Base-by-base conservation (phyloP, 345 rosid genomes). In the Salix purpurea region DNA sequence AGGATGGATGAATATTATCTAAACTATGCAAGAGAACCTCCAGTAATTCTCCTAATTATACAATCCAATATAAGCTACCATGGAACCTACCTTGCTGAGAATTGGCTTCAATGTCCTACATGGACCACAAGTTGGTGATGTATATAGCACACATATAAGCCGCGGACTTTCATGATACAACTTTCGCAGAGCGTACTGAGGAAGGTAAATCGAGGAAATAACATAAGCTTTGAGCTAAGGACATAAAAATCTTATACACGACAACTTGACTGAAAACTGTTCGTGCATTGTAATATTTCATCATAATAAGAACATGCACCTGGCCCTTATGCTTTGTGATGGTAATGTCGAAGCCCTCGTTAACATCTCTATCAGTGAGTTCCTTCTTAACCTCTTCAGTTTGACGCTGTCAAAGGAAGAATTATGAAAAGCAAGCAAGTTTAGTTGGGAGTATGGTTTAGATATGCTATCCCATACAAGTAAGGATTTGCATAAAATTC, bases 101-200 rank as follows among this genome's bases (percentile, higher is more conserved):
- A 95, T 95, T 83, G 98, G 99, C 89, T 95, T 95, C 82, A 95
- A 87, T 65, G 98, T 95, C 78, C 96, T 86, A 78, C 99, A 95
- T 60, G 98, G 99, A 80, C 99, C 99, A 77, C 99, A 95, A 26
- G 97, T 91, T 77, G 97, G 98, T 73, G 98, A 66, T 32, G 99
- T 95, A 78, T 93, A 91, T 37, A 95, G 85, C 42, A 93, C 98
- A 80, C 91, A 88, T 69, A 93, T 70, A 80, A 93, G 91, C 85
- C 99, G 88, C 34, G 94, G 94, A 80, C 98, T 93, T 85, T 90
- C 98, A 81, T 93, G 99, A 84, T 95, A 95, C 83, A 95, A 77
- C 76, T 95, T 95, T 75, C 99, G 91, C 65, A 95, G 83, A 76
- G 98, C 91, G 88, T 95, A 95, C 97, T 95, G 90, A 48, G 72